Evolutionary conservation across 2,329 filamentous ascomycete species (phyloP).

Genomic region (Xylariomycetidae sp.): DNA sequence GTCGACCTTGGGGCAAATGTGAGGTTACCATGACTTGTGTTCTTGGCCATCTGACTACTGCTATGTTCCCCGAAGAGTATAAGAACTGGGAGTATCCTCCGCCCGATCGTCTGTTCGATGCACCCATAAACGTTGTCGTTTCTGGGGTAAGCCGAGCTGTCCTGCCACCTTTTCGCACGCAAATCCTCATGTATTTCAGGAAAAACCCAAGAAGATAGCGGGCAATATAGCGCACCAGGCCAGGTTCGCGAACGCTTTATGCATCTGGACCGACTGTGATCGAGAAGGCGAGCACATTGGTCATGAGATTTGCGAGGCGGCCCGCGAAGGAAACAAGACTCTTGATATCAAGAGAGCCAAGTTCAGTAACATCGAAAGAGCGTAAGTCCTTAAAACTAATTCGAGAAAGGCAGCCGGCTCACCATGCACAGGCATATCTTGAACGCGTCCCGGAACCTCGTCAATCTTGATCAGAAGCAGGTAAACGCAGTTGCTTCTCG

Average conservation of each 20-base stretch:
- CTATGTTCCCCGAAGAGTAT: constrained; percentile 70
- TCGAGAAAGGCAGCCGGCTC: constrained; percentile 3
- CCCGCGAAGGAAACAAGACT: constrained; percentile 62
- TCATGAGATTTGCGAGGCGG: constrained; percentile 78
- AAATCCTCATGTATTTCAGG: constrained; percentile 40
- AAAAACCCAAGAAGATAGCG: constrained; percentile 75
- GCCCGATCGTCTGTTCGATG: constrained; percentile 74
- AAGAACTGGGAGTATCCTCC: constrained; percentile 77
- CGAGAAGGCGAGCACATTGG: constrained; percentile 96
- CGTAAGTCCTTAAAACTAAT: constrained; percentile 43
- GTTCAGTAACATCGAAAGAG: constrained; percentile 94
- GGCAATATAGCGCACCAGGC: constrained; percentile 81
- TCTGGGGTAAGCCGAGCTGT: constrained; percentile 46
- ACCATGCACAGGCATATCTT: constrained; percentile 65
- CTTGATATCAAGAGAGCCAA: constrained; percentile 79
- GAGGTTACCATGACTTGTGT: constrained; percentile 92
- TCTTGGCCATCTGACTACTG: constrained; percentile 75
- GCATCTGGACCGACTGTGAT: constrained; percentile 99
- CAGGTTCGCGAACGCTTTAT: constrained; percentile 63
- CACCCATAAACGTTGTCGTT: constrained; percentile 64
- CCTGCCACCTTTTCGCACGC: constrained; percentile 5
- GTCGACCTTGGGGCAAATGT: constrained; percentile 70
- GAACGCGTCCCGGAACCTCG: constrained; percentile 69
- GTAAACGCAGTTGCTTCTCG: constrained; percentile 81
- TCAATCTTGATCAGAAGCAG: constrained; percentile 76